Evolutionary conservation across 805 yeast genomes (phyloP).

Genomic region (Wickerhamomyces xylosicus): DNA sequence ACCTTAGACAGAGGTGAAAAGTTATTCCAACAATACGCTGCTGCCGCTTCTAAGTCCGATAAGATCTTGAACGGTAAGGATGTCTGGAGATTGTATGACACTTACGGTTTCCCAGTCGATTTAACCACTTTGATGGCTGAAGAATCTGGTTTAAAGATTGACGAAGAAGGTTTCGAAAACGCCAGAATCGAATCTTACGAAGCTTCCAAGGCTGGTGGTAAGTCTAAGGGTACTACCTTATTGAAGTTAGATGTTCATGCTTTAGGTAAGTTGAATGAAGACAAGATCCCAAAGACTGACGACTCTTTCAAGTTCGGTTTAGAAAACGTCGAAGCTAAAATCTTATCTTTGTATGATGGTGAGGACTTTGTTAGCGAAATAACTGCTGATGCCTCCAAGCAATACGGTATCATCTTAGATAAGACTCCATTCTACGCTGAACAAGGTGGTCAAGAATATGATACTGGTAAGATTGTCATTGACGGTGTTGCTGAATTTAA

Average conservation of each 20-base stretch:
- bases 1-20: slow-evolving; percentile 98
- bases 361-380: slow-evolving; percentile 45
- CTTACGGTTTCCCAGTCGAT: slow-evolving; percentile 99
- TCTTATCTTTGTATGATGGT: slow-evolving; percentile 66
- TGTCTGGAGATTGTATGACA: slow-evolving; percentile 97
- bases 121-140: slow-evolving; percentile 97
- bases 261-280: slow-evolving; percentile 59
- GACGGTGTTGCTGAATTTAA: slow-evolving; percentile 83
- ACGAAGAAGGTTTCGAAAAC: slow-evolving; percentile 83
- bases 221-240: slow-evolving; percentile 43
- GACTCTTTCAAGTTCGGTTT: slow-evolving; percentile 70
- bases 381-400: slow-evolving; percentile 31
- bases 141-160: slow-evolving; percentile 88
- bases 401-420: slow-evolving; percentile 76
- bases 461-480: slow-evolving; percentile 84
- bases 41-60: slow-evolving; percentile 62
- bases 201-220: slow-evolving; percentile 87
- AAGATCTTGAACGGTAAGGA: slow-evolving; percentile 83
- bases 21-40: slow-evolving; percentile 87
- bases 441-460: slow-evolving; percentile 98
- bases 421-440: slow-evolving; percentile 96
- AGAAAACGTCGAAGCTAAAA: slow-evolving; percentile 57
- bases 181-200: slow-evolving; percentile 86
- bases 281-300: slow-evolving; percentile 64
- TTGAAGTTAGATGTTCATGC: slow-evolving; percentile 90